Base-by-base conservation (phyloP, 352 stramenopile species). In the Phytophthora foliorum region DNA sequence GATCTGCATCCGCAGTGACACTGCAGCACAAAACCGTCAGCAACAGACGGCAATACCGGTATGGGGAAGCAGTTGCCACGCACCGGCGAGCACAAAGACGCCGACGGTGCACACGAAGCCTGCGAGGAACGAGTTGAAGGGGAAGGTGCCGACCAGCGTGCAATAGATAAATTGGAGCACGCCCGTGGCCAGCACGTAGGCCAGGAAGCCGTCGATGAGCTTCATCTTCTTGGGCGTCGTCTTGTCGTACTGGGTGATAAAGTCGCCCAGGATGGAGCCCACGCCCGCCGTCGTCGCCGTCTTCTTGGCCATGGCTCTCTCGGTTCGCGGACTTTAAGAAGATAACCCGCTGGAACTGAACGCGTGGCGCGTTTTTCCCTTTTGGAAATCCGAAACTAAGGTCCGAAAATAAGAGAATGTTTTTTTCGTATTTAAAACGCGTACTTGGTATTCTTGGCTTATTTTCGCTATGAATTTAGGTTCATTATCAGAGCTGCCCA, bases 81-180 rank as follows among this genome's bases (percentile, higher is more conserved):
- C 50, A 96, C 89, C 90, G 36, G 90, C 91, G 10, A 97, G 75
- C 53, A 97, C 91, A 63, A 97, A 97, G 61, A 95, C 87, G 54
- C 91, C 91, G 32, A 97, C 87, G 19, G 88, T 95, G 79, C 88
- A 97, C 31, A 97, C 84, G 57, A 97, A 96, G 61, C 90, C 90
- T 17, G 91, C 91, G 36, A 97, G 78, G 73, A 97, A 97, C 68
- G 91, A 97, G 77, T 97, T 97, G 81, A 97, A 97, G 24, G 91
- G 91, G 77, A 97, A 97, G 32, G 77, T 97, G 55, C 91, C 91
- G 14, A 97, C 91, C 46, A 97, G 75, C 59, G 82, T 53, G 77
- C 90, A 97, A 88, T 97, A 97, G 72, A 97, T 80, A 86, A 97
- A 96, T 83, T 97, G 90, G 58, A 96, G 86, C 52, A 95, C 80